Conservation (phyloP, 306 rosid species). For the Citrullus colocynthis region DNA sequence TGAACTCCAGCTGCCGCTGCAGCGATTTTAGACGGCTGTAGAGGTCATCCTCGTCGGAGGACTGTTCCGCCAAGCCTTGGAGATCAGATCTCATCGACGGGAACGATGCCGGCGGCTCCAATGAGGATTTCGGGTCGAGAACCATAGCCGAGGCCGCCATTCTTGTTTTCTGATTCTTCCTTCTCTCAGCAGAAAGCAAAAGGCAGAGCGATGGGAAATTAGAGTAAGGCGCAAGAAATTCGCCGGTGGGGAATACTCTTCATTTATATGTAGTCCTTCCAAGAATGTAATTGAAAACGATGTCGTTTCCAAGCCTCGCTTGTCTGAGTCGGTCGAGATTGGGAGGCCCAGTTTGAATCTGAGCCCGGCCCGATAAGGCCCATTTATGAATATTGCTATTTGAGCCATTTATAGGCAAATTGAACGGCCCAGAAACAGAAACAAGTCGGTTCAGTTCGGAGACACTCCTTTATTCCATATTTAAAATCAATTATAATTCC, state of each 20-base stretch:
- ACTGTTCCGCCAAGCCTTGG: conserved; percentile 23
- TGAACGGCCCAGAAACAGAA: background rate
- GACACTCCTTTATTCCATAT: too few species aligned
- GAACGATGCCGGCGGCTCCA: conserved; percentile 56
- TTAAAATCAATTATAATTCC: too few species aligned
- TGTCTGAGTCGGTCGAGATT: background rate
- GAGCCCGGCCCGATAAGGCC: background rate
- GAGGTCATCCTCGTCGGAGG: conserved; percentile 69
- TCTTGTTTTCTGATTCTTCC: background rate
- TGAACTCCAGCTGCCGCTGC: conserved; percentile 77
- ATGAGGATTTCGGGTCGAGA: conserved; percentile 47
- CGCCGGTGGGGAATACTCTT: too few species aligned
- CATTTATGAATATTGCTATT: background rate
- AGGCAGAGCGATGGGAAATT: background rate
- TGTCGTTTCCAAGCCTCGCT: background rate
- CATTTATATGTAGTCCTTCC: background rate
- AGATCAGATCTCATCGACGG: conserved; percentile 46
- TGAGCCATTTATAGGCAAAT: background rate
- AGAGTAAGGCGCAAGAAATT: conserved; percentile 16
- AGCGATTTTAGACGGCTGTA: conserved; percentile 67
- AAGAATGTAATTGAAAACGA: background rate
- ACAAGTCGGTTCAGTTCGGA: background rate
- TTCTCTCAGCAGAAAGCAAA: background rate
- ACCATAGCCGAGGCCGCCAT: conserved; percentile 80
- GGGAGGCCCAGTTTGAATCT: background rate